These are phyloP conservation scores for Zygosaccharomyces sapae DNA, from an alignment of 1,139 yeast species.

Conservation along the genomic window DNA sequence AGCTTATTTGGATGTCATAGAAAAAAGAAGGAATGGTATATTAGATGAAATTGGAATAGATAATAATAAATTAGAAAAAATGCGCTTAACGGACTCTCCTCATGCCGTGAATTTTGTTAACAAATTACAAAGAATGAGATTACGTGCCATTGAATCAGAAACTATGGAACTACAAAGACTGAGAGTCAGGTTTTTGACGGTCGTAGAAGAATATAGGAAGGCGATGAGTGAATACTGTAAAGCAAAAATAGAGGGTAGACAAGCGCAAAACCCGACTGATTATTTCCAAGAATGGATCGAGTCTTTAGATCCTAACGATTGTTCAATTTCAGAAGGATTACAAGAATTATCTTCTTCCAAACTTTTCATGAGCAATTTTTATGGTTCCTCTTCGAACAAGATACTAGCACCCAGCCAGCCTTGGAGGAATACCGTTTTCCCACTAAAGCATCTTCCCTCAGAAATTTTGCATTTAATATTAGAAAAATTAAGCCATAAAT, in stretches of 20 bases:
- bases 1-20: conserved; percentile 22
- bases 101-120: conserved; percentile 22
- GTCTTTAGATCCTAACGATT: conserved; percentile 25
- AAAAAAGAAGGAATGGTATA: conserved; percentile 23
- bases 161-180: conserved; percentile 31
- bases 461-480: conserved; percentile 73
- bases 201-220: conserved; percentile 29
- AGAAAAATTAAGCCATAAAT: conserved; percentile 56
- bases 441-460: conserved; percentile 65
- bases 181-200: conserved; percentile 23
- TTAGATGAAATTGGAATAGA: conserved; percentile 25
- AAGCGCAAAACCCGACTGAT: conserved; percentile 26
- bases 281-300: conserved; percentile 26
- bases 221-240: conserved; percentile 24
- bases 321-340: conserved; percentile 19
- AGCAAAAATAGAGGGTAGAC: conserved; percentile 20
- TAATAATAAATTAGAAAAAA: conserved; percentile 18
- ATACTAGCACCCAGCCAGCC: conserved; percentile 1
- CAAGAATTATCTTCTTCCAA: conserved; percentile 18
- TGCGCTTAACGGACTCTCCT: conserved; percentile 18
- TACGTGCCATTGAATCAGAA: conserved; percentile 35
- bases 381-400: conserved; percentile 6
- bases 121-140: conserved; percentile 31
- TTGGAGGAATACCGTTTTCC: conserved; percentile 34
- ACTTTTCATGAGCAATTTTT: conserved; percentile 12